Evolutionary conservation across 2,329 filamentous ascomycete species (phyloP).

Genomic region (Orbilia javanica): DNA sequence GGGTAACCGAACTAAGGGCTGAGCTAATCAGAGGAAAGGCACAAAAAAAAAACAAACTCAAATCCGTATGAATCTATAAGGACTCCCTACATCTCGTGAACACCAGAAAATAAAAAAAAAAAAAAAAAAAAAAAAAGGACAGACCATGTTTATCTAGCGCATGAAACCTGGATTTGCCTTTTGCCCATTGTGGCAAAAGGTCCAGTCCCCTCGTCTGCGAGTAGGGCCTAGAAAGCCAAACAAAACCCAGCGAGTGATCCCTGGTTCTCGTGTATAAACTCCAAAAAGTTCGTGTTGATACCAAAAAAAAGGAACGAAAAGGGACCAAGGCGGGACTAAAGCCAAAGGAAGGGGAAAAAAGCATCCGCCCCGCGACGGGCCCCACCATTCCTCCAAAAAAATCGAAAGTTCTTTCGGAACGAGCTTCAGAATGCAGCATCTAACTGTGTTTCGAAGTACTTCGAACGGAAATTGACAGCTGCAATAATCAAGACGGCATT

Average conservation of each 20-base stretch:
- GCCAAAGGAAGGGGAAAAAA: background rate
- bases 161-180: background rate
- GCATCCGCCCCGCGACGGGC: constrained; percentile 16
- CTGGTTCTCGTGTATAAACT: background rate
- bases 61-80: background rate
- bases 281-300: background rate
- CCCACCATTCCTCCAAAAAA: background rate
- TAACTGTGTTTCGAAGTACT: background rate
- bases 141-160: background rate
- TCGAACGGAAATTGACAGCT: constrained; percentile 27
- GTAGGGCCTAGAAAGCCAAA: background rate
- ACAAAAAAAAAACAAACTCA: no score
- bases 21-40: background rate
- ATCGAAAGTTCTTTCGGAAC: constrained; percentile 16
- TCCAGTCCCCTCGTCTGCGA: background rate
- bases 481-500: background rate
- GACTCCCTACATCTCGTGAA: no score
- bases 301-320: background rate
- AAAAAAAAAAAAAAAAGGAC: background rate
- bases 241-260: background rate
- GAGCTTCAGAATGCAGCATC: constrained; percentile 15
- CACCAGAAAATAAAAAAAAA: no score
- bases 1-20: background rate
- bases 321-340: background rate
- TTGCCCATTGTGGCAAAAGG: background rate